phyloP scores from a whole-genome alignment of 495 filamentous ascomycete species.

The Podospora didyma region DNA sequence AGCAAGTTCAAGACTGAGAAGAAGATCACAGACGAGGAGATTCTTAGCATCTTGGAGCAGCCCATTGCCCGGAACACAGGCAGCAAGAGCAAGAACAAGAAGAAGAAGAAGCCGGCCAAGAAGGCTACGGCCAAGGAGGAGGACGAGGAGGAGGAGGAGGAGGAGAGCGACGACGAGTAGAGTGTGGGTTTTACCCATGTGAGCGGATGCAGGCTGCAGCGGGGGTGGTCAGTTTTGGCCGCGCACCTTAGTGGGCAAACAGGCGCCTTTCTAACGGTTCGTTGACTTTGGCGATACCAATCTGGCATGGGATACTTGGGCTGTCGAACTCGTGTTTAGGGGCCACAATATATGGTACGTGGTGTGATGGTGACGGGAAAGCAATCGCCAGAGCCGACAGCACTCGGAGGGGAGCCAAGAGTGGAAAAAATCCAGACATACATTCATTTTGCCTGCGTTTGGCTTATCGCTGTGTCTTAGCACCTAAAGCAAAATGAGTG shows the following conservation, averaged over 20 bases:
- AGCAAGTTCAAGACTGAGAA: conserved; percentile 86
- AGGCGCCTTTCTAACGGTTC: background rate
- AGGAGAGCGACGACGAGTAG: conserved; percentile 41
- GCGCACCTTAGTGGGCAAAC: background rate
- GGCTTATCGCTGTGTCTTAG: conserved; percentile 19
- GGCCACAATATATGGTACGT: background rate
- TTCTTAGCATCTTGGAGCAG: conserved; percentile 87
- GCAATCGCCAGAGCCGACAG: conserved; percentile 3
- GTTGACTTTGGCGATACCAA: background rate
- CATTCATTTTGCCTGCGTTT: background rate
- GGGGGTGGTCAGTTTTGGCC: background rate
- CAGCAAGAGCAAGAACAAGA: conserved; percentile 93
- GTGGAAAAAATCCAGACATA: conserved; percentile 7
- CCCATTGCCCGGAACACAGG: conserved; percentile 72
- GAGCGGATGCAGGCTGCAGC: background rate
- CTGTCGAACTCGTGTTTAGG: background rate
- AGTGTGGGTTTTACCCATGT: conserved; percentile 18
- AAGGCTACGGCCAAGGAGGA: conserved; percentile 40
- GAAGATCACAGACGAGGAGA: conserved; percentile 94
- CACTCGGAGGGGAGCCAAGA: background rate
- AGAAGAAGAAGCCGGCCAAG: conserved; percentile 67
- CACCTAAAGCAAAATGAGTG: conserved; percentile 11
- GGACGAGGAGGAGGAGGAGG: conserved; percentile 27
- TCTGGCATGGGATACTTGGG: background rate
- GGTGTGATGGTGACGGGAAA: background rate